A percentile compares a stretch with the other conserved stretches of the same genome.
Evolutionary conservation across 148 eudicot genomes (phyloP).

Genomic region (Arbutus unedo): DNA sequence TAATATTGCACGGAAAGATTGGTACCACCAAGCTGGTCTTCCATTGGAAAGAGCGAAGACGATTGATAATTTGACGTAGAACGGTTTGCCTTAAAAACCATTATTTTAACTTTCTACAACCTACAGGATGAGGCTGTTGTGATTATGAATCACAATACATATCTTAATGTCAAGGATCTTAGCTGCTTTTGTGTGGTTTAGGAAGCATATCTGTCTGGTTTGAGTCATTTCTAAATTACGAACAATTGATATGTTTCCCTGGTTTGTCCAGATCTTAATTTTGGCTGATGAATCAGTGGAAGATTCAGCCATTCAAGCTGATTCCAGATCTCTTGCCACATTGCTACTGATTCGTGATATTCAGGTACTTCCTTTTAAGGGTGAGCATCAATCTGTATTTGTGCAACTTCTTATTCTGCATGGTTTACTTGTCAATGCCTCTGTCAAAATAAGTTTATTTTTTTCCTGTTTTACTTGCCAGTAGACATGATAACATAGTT

Average conservation of each 20-base stretch:
- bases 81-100: not conserved
- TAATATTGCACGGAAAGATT: not conserved
- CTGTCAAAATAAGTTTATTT: not conserved
- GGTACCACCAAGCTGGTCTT: conserved; percentile 8
- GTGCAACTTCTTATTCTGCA: conserved; percentile 1
- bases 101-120: not conserved
- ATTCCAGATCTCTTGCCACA: conserved; percentile 64
- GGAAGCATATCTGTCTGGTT: conserved; percentile 10
- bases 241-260: conserved; percentile 5
- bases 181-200: conserved; percentile 7
- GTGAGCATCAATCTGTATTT: not conserved
- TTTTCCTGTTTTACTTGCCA: not conserved
- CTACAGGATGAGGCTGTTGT: not conserved
- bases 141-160: not conserved
- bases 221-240: not conserved
- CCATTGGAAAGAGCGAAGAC: not conserved
- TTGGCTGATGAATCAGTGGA: conserved; percentile 63
- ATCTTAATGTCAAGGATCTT: not conserved
- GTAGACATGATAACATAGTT: not conserved
- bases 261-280: conserved; percentile 43
- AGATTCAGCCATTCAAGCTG: conserved; percentile 69
- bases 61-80: not conserved
- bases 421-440: not conserved
- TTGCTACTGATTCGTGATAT: conserved; percentile 58
- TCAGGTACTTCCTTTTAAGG: conserved; percentile 36